Evolutionary conservation across 495 filamentous ascomycete species (phyloP).

Genomic region (Chaetomium fimeti): DNA sequence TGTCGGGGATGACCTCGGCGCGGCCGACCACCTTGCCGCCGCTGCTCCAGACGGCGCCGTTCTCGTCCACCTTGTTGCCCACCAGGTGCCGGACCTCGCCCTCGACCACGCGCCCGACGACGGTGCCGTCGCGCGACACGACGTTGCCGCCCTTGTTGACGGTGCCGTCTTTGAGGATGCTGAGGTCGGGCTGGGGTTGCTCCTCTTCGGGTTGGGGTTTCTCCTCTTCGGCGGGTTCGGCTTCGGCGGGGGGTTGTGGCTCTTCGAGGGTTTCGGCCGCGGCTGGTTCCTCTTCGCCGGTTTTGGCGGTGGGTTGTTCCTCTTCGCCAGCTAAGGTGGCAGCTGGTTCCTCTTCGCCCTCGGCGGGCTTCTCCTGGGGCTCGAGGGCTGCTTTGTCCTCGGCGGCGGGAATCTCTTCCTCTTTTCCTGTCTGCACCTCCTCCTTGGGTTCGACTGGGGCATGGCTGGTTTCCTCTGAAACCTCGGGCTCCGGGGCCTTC

Average conservation of each 20-base stretch:
- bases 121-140: constrained; percentile 65
- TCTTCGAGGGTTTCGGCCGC: constrained; percentile 3
- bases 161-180: constrained; percentile 60
- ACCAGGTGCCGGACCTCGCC: constrained; percentile 66
- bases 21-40: constrained; percentile 70
- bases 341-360: constrained; percentile 8
- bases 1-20: constrained; percentile 69
- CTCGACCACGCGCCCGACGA: constrained; percentile 66
- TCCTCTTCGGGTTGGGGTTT: constrained; percentile 1
- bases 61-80: constrained; percentile 65
- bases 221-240: neutral
- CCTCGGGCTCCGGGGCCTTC: neutral
- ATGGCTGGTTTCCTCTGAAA: neutral
- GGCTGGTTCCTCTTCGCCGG: constrained; percentile 7
- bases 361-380: constrained; percentile 2
- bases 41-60: constrained; percentile 75
- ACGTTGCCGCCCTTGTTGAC: constrained; percentile 82
- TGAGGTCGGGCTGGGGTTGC: constrained; percentile 53
- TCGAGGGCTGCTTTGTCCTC: neutral
- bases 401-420: neutral
- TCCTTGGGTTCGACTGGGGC: neutral
- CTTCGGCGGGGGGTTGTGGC: neutral
- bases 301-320: neutral
- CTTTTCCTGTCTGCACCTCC: constrained; percentile 1
- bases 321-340: neutral